Evolutionary conservation across 2,329 filamentous ascomycete genomes (phyloP), one percentile per base, ranked within the genome.

Genomic region (Lachnellula occidentalis): DNA sequence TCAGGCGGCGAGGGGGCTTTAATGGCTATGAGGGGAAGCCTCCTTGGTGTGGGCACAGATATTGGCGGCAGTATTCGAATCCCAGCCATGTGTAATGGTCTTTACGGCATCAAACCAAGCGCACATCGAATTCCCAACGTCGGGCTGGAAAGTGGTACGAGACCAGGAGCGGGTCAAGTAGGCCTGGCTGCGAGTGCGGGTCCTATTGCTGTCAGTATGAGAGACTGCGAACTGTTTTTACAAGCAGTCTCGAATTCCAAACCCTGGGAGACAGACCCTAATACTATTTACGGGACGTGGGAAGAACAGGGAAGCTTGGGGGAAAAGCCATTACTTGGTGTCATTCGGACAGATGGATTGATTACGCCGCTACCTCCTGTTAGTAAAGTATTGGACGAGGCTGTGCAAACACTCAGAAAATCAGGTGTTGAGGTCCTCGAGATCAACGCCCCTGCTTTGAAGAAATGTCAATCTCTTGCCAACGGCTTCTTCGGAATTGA

Each of bases 1-100:
- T 81, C 80, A 0, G 85, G 85, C 17, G 85, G 85, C 12, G 84
- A 87, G 65, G 83, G 77, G 0, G 81, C 78, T 0, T 67, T 86
- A 9, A 62, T 86, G 19, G 78, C 77, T 4, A 76, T 86, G 72
- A 73, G 76, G 27, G 83, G 83, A 0, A 78, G 63, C 54, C 53
- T 66, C 3, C 63, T 87, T 1, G 85, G 85, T 1, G 74, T 86
- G 12, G 82, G 81, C 0, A 86, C 83, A 0, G 84, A 87, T 67
- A 76, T 86, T 46, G 78, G 75, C 1, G 78, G 78, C 1, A 74
- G 71, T 45, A 70, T 73, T 15, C 53, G 71, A 7, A 67, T 71
- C 15, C 70, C 70, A 2, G 75, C 78, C 1, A 76, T 78, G 71
- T 78, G 76, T 50, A 74, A 75, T 53, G 77, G 76, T 0, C 59